Evolutionary conservation across 768 basidiomycete species (phyloP), one percentile per base, ranked within the genome.

Genomic region (Boletus subparvulus): DNA sequence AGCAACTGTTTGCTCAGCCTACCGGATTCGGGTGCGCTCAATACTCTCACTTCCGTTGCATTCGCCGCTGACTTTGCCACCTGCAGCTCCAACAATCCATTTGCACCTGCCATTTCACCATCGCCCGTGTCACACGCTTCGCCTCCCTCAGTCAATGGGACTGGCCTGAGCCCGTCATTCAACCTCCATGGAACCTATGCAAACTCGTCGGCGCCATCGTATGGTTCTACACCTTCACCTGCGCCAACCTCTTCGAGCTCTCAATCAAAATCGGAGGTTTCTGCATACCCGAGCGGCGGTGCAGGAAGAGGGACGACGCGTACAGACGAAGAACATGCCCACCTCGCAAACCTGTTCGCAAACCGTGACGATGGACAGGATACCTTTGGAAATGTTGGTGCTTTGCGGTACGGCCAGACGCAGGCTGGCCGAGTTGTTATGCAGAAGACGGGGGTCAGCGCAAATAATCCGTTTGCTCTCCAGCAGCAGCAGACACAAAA

Each of bases 291-390:
- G 35, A 47, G 53, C 19, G 52, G 54, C 3, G 52, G 54, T 2
- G 55, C 59, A 10, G 62, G 59, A 32, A 64, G 61, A 52, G 69
- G 58, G 35, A 69, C 69, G 37, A 75, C 74, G 24, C 77, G 77
- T 46, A 77, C 80, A 47, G 92, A 96, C 69, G 84, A 90, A 58
- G 82, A 85, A 55, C 81, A 92, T 66, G 69, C 83, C 14, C 82
- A 87, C 37, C 82, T 99, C 51, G 94, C 95, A 3, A 77, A 72
- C 51, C 73, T 98, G 63, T 86, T 98, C 60, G 95, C 92, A 7
- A 92, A 90, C 66, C 80, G 88, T 49, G 95, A 97, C 54, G 94
- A 92, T 63, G 96, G 97, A 2, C 78, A 90, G 69, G 97, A 99
- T 74, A 96, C 96, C 51, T 98, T 98, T 68, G 96, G 96, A 49